Conservation (phyloP, 805 yeast genomes). For the Yamadazyma paraphyllophila region DNA sequence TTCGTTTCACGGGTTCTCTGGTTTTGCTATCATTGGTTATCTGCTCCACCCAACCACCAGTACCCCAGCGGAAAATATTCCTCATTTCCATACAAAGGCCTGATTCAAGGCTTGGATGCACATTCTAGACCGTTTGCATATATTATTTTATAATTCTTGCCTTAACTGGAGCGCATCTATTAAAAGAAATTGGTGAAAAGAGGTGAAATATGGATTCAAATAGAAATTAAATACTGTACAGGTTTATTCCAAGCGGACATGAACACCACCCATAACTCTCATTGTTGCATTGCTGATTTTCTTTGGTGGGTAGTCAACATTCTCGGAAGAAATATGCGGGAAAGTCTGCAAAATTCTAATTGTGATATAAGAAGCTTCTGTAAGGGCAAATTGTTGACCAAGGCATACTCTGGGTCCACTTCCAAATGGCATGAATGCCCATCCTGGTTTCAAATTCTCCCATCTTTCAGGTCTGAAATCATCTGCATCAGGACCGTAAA, state of each 20-base stretch:
- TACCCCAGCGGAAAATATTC: no score
- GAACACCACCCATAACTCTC: conserved; percentile 22
- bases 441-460: conserved; percentile 38
- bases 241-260: not conserved
- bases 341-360: conserved; percentile 32
- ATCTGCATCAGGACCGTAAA: conserved; percentile 46
- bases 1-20: no score
- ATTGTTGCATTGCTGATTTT: conserved; percentile 28
- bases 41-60: no score
- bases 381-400: conserved; percentile 56
- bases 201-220: not conserved
- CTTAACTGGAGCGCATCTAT: no score
- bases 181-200: no score
- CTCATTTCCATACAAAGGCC: no score
- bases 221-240: not conserved
- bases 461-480: conserved; percentile 50
- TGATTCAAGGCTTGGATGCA: no score
- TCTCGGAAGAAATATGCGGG: conserved; percentile 10
- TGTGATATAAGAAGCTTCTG: conserved; percentile 49
- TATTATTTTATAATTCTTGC: no score
- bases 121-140: no score
- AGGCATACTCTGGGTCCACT: conserved; percentile 57
- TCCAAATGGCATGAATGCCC: conserved; percentile 53
- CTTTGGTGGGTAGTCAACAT: conserved; percentile 26
- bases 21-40: no score